Conservation (phyloP, 106 monocot species). For the Allium sativum region DNA sequence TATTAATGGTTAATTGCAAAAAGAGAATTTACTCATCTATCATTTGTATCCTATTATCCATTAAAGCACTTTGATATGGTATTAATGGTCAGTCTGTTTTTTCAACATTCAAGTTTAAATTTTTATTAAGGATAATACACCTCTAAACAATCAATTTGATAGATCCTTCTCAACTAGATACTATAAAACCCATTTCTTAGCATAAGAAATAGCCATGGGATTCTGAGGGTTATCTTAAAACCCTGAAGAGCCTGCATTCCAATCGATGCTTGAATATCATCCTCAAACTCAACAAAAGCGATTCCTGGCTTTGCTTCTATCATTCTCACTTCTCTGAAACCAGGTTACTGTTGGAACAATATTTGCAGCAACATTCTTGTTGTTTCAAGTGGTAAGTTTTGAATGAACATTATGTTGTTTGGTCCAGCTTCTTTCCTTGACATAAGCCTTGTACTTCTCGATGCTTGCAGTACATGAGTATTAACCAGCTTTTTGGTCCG, state of each 20-base stretch:
- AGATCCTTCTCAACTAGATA: too few relatives aligned
- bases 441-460: slow-evolving; percentile 21
- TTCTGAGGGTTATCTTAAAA: slow-evolving; percentile 88
- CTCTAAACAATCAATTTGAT: too few relatives aligned
- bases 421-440: slow-evolving; percentile 51
- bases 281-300: slow-evolving; percentile 83
- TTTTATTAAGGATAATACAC: too few relatives aligned
- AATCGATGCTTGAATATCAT: slow-evolving; percentile 67
- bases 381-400: slow-evolving; percentile 90
- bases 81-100: too few relatives aligned
- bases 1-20: too few relatives aligned
- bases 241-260: slow-evolving; percentile 91
- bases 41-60: too few relatives aligned
- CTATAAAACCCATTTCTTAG: slow-evolving; percentile 59
- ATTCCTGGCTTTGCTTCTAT: slow-evolving; percentile 93
- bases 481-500: too few relatives aligned
- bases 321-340: slow-evolving; percentile 87
- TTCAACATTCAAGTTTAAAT: too few relatives aligned
- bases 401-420: slow-evolving; percentile 90
- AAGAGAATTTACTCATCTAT: too few relatives aligned
- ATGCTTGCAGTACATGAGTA: slow-evolving; percentile 50
- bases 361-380: slow-evolving; percentile 91
- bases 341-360: slow-evolving; percentile 90
- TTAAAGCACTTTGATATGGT: too few relatives aligned
- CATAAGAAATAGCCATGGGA: slow-evolving; percentile 78